These are phyloP conservation scores for Nitzschia putrida DNA, from an alignment of 108 stramenopile genomes.

Conservation along the genomic window DNA sequence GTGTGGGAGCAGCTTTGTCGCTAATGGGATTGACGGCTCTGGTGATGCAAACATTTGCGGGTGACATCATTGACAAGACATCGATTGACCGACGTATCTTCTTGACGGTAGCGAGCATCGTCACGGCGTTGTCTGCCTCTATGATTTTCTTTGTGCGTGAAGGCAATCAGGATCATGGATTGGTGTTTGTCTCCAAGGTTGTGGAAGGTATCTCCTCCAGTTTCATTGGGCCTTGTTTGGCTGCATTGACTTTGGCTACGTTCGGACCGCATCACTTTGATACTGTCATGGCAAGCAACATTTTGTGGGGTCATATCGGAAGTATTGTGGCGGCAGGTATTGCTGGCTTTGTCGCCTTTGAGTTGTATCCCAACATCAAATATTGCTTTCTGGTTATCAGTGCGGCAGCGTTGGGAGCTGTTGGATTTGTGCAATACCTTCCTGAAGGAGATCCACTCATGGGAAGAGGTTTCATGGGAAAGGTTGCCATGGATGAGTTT, in stretches of 20 bases:
- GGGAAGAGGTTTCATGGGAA: conserved; percentile 74
- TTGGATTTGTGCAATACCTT: conserved; percentile 62
- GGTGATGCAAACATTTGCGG: conserved; percentile 78
- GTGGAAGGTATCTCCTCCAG: conserved; percentile 79
- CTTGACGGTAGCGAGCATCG: conserved; percentile 54
- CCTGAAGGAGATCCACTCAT: conserved; percentile 77
- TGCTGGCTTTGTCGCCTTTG: conserved; percentile 68
- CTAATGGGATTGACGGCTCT: conserved; percentile 85
- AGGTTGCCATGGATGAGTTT: conserved; percentile 48
- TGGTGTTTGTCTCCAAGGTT: conserved; percentile 76
- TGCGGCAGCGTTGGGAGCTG: conserved; percentile 63
- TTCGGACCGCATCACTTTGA: conserved; percentile 87
- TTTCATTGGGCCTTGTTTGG: conserved; percentile 85
- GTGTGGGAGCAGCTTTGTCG: conserved; percentile 73
- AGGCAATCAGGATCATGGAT: conserved; percentile 69
- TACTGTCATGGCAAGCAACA: conserved; percentile 79
- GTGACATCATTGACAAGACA: conserved; percentile 78
- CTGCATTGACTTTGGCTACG: conserved; percentile 71
- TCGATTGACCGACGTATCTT: conserved; percentile 73
- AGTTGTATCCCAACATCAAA: conserved; percentile 76
- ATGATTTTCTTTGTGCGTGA: conserved; percentile 76
- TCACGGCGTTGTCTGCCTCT: conserved; percentile 78
- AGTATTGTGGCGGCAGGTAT: conserved; percentile 64
- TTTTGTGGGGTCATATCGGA: conserved; percentile 84
- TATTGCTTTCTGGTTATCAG: conserved; percentile 86